Percentiles rank a stretch among this genome's conserved stretches.
phyloP scores from a whole-genome alignment of 805 yeast genomes.

The Myxozyma neotropica region DNA sequence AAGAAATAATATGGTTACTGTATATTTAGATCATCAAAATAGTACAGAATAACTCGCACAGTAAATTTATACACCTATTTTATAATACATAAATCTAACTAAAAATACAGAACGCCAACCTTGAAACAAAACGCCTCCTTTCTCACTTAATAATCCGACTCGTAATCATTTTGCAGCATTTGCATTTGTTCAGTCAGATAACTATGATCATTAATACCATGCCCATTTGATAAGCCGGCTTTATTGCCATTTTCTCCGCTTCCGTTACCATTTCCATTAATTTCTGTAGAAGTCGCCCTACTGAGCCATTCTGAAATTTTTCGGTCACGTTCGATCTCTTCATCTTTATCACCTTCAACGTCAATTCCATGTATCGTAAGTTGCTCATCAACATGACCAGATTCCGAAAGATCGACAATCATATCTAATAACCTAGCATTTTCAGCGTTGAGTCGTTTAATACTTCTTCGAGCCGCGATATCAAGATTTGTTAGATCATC shows the following conservation, averaged over 20 bases:
- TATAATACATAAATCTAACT: not conserved
- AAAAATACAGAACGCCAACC: not conserved
- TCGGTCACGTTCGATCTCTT: slow-evolving; percentile 16
- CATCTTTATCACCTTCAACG: slow-evolving; percentile 4
- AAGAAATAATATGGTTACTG: not conserved
- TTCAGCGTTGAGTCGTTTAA: slow-evolving; percentile 28
- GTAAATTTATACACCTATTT: not conserved
- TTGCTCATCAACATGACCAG: slow-evolving; percentile 18
- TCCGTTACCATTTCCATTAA: not conserved
- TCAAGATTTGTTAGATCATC: slow-evolving; percentile 24
- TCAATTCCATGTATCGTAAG: slow-evolving; percentile 13
- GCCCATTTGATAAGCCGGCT: not conserved
- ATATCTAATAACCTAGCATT: slow-evolving; percentile 29
- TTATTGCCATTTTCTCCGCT: slow-evolving; percentile 2
- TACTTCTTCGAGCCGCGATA: slow-evolving; percentile 18
- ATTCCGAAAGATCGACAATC: slow-evolving; percentile 25
- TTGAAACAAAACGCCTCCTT: not conserved
- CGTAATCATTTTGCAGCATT: slow-evolving; percentile 23
- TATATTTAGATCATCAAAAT: not conserved
- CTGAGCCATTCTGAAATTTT: not conserved
- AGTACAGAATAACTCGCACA: not conserved
- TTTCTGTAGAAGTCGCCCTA: not conserved
- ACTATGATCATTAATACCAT: not conserved
- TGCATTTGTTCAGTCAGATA: slow-evolving; percentile 13
- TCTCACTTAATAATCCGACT: slow-evolving; percentile 13